Base-by-base conservation (phyloP, 306 rosid genomes). In the Arachis hypogaea region DNA sequence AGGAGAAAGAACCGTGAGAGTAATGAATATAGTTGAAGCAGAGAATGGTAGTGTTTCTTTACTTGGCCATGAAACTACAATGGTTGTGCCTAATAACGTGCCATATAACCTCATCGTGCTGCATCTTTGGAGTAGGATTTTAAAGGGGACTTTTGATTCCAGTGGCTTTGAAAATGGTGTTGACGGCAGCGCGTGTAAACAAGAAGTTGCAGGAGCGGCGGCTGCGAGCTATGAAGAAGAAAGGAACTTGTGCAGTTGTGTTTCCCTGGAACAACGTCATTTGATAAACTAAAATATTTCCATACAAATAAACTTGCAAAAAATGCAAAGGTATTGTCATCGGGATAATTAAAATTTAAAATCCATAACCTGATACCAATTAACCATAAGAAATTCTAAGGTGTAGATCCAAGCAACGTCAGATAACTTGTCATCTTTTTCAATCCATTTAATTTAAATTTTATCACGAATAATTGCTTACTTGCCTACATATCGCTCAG, bases 101-200 rank as follows among this genome's bases (percentile, higher is more conserved):
- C 86, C 86, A 83, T 79, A 79, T 79, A 73, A 83, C 84, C 66
- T 83, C 86, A 7, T 76, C 84, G 40, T 83, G 84, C 74, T 83
- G 82, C 82, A 83, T 83, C 61, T 63, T 79, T 11, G 72, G 2
- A 65, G 3, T 18, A 10, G 61, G 52, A 3, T 60, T 46, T 75
- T 63, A 45, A 14, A 11, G 58, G 41, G 43, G 28, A 11, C 16
- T 55, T 54, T 63, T 46, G 28, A n/a, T 67, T 38, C 65, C 38
- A 22, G 28, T 22, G 28, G 28, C 28, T 18, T 18, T 22, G 28
- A 22, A 1, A 22, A 22, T 22, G 1, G 28, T 22, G 28, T 22
- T 22, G 28, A 22, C 28, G 28, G 28, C 28, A 22, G 28, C 28
- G 1, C 28, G 28, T 22, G 28, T 22, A 22, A 22, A 22, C 28